phyloP scores from a whole-genome alignment of 1,284 basidiomycete genomes.

The Sutorius eximius region DNA sequence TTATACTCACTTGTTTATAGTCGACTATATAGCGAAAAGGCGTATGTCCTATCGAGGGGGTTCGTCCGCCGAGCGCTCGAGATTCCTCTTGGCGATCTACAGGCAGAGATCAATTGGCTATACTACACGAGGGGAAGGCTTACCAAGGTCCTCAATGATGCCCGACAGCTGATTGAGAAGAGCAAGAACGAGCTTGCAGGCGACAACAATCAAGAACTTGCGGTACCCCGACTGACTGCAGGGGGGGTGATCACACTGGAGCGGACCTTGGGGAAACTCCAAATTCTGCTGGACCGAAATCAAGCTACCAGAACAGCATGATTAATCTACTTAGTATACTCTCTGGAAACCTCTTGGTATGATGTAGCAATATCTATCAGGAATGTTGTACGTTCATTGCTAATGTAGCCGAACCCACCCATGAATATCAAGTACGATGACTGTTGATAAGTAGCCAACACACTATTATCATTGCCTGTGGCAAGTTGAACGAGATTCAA shows the following conservation, averaged over 20 bases:
- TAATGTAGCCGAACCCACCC: slow-evolving; percentile 18
- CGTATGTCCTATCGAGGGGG: slow-evolving; percentile 85
- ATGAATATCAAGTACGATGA: slow-evolving; percentile 3
- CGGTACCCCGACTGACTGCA: slow-evolving; percentile 73
- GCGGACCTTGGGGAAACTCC: slow-evolving; percentile 64
- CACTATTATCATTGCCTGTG: slow-evolving; percentile 10
- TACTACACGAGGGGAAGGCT: slow-evolving; percentile 71
- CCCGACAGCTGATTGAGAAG: slow-evolving; percentile 65
- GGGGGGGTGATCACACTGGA: slow-evolving; percentile 82
- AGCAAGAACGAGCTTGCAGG: slow-evolving; percentile 47
- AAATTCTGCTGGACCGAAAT: slow-evolving; percentile 33
- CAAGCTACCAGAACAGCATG: slow-evolving; percentile 14
- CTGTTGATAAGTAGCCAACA: slow-evolving; percentile 13
- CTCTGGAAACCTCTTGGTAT: slow-evolving; percentile 13
- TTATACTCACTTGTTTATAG: slow-evolving; percentile 37
- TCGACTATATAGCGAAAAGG: slow-evolving; percentile 88
- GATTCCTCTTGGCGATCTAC: slow-evolving; percentile 69
- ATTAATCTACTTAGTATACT: slow-evolving; percentile 17
- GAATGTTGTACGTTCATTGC: slow-evolving; percentile 33
- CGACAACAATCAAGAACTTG: slow-evolving; percentile 54
- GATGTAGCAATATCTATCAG: slow-evolving; percentile 27
- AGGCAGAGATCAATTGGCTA: slow-evolving; percentile 72
- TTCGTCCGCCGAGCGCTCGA: slow-evolving; percentile 88
- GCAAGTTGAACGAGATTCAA: slow-evolving; percentile 2
- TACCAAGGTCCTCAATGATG: slow-evolving; percentile 65